Percentiles rank a stretch among this genome's conserved stretches.
phyloP scores from a whole-genome alignment of 2,329 filamentous ascomycete genomes.

The Polychaeton citri region DNA sequence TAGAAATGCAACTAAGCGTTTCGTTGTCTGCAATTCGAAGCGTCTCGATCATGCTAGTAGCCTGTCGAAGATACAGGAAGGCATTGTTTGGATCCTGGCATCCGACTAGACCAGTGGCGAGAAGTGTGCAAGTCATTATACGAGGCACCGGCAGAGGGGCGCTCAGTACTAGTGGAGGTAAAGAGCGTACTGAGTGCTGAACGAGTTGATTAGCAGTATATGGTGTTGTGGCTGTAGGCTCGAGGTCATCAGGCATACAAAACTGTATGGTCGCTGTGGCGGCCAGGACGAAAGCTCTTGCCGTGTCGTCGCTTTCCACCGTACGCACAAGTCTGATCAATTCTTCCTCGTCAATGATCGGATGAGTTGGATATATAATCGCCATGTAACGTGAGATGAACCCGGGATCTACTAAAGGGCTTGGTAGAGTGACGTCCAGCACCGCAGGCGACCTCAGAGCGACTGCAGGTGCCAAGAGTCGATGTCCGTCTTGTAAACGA shows the following conservation, averaged over 20 bases:
- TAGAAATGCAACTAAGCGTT: conserved; percentile 17
- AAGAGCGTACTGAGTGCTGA: conserved; percentile 23
- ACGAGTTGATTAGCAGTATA: conserved; percentile 7
- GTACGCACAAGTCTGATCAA: conserved; percentile 19
- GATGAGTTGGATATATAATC: conserved; percentile 35
- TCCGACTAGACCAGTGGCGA: conserved; percentile 40
- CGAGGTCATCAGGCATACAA: conserved; percentile 21
- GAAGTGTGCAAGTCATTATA: conserved; percentile 39
- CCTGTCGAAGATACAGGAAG: conserved; percentile 39
- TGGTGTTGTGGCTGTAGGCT: conserved; percentile 2
- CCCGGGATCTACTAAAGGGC: conserved; percentile 26
- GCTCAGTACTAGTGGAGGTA: conserved; percentile 25
- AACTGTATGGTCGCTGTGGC: conserved; percentile 35
- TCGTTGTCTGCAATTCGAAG: conserved; percentile 30
- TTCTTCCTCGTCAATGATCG: conserved; percentile 31
- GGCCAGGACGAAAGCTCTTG: conserved; percentile 30
- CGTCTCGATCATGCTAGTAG: conserved; percentile 33
- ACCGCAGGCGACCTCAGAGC: conserved; percentile 3
- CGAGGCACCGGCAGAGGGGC: conserved; percentile 31
- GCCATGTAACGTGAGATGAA: conserved; percentile 32
- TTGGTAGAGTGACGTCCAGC: conserved; percentile 4
- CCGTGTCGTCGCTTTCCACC: conserved; percentile 27
- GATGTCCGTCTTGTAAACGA: conserved; percentile 8
- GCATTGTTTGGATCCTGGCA: conserved; percentile 36
- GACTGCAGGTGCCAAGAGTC: conserved; percentile 6